These are phyloP conservation scores for Penicillium cataractarum DNA, from an alignment of 495 filamentous ascomycete genomes.

Conservation along the genomic window DNA sequence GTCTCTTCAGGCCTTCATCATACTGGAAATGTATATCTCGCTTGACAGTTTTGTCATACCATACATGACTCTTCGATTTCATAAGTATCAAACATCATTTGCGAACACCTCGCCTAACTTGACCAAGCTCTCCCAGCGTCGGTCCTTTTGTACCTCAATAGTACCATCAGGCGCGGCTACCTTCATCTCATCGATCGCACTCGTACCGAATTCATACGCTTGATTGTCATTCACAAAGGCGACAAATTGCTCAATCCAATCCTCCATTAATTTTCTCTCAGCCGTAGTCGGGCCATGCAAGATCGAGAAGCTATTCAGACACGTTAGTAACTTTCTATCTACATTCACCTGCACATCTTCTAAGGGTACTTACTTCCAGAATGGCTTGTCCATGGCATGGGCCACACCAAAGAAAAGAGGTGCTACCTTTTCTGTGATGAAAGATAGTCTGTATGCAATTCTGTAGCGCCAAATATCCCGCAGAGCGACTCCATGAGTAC, in stretches of 20 bases:
- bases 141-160: conserved; percentile 31
- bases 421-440: conserved; percentile 32
- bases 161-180: conserved; percentile 24
- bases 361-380: conserved; percentile 40
- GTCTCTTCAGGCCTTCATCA: too few species aligned
- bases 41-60: too few species aligned
- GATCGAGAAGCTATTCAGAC: conserved; percentile 27
- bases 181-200: conserved; percentile 27
- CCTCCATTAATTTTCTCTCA: conserved; percentile 27
- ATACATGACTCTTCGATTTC: too few species aligned
- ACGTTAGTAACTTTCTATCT: conserved; percentile 9
- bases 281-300: conserved; percentile 28
- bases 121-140: conserved; percentile 21
- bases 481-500: conserved; percentile 23
- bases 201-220: conserved; percentile 23
- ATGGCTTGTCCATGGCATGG: conserved; percentile 33
- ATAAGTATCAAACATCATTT: conserved; percentile 6
- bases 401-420: conserved; percentile 28
- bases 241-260: conserved; percentile 30
- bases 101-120: conserved; percentile 18
- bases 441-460: conserved; percentile 32
- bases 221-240: conserved; percentile 30
- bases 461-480: conserved; percentile 33
- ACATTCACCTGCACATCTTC: too few species aligned
- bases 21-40: too few species aligned